Evolutionary conservation across 2,329 filamentous ascomycete genomes (phyloP), one percentile per base, ranked within the genome.

Genomic region (Penicillium sp.): DNA sequence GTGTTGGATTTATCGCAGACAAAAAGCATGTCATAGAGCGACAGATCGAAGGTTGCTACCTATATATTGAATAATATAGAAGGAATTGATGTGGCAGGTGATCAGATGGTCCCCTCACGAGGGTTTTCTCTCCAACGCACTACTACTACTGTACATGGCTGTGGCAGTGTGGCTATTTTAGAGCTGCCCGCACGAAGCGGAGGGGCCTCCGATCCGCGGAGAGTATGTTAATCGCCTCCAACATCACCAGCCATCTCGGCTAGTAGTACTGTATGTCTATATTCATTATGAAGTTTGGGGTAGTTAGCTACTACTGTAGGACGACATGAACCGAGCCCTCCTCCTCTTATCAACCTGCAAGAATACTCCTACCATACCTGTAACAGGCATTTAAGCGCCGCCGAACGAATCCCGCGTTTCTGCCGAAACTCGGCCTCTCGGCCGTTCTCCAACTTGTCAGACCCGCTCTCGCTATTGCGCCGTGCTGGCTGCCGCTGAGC

Each of bases 371-470:
- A 9, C 1, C 6, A 24, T 44, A 12, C 15, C 22, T 8, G 15
- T 9, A 22, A 49, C 24, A 49, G 30, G 15, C 45, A 49, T 49
- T 49, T 30, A 30, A 22, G 30, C 49, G 28, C 28, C 17, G 10
- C 56, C 59, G 56, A 62, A 28, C 28, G 22, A 45, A 38, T 30
- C 19, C 60, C 60, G 56, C n/a, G 13, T n/a, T 62, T 60, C 47
- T 57, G 62, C 62, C 62, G 62, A 64, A 59, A 49, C 19, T 63
- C 62, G 56, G 62, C 60, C 56, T 47, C 6, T 22, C 8, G 24
- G 12, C 35, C 15, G 40, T 61, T 64, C 62, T 64, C 62, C 62
- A 64, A 64, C 45, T 64, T 3, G 9, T 4, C 10, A 22, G 30
- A 35, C 49, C 55, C 59, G 56, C 51, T 60, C 37, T 17, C 28